Conservation (phyloP, 495 filamentous ascomycete genomes). For the Daldinia bambusicola region DNA sequence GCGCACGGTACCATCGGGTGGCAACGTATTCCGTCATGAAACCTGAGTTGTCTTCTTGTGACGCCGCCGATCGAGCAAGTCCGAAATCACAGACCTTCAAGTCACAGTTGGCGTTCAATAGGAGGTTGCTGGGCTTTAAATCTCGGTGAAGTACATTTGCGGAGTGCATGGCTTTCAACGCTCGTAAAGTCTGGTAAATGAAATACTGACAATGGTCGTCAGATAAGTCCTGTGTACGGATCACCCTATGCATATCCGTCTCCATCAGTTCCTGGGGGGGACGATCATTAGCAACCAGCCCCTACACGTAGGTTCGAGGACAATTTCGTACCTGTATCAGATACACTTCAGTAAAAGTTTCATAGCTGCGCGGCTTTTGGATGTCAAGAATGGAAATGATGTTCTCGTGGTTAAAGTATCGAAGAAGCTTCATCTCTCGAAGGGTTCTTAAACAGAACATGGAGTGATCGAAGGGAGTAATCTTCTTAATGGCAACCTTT, state of each 20-base stretch:
- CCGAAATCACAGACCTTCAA: slow-evolving; percentile 99
- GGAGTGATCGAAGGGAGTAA: slow-evolving; percentile 97
- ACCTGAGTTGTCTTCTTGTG: slow-evolving; percentile 96
- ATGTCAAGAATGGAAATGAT: slow-evolving; percentile 99
- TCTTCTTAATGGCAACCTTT: slow-evolving; percentile 99
- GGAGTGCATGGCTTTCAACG: slow-evolving; percentile 98
- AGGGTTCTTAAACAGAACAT: slow-evolving; percentile 99
- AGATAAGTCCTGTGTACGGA: slow-evolving; percentile 97
- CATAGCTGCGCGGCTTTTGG: slow-evolving; percentile 95
- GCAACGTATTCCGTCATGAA: slow-evolving; percentile 99
- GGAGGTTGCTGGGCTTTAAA: slow-evolving; percentile 94
- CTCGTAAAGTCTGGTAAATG: slow-evolving; percentile 99
- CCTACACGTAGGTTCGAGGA: neutral
- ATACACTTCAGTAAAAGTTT: slow-evolving; percentile 97
- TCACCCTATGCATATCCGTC: slow-evolving; percentile 99
- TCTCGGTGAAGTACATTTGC: slow-evolving; percentile 98
- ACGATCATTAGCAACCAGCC: slow-evolving; percentile 34
- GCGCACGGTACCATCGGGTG: slow-evolving; percentile 98
- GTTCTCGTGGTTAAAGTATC: slow-evolving; percentile 99
- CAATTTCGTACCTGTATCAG: slow-evolving; percentile 83
- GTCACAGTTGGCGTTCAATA: slow-evolving; percentile 99
- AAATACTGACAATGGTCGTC: slow-evolving; percentile 99
- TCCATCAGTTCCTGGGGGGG: slow-evolving; percentile 95
- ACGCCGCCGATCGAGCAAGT: slow-evolving; percentile 89
- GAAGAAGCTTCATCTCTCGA: slow-evolving; percentile 98